A percentile compares a stretch with the other conserved stretches of the same genome.
Conservation (phyloP, 495 filamentous ascomycete genomes). For the Annulohypoxylon stygium region DNA sequence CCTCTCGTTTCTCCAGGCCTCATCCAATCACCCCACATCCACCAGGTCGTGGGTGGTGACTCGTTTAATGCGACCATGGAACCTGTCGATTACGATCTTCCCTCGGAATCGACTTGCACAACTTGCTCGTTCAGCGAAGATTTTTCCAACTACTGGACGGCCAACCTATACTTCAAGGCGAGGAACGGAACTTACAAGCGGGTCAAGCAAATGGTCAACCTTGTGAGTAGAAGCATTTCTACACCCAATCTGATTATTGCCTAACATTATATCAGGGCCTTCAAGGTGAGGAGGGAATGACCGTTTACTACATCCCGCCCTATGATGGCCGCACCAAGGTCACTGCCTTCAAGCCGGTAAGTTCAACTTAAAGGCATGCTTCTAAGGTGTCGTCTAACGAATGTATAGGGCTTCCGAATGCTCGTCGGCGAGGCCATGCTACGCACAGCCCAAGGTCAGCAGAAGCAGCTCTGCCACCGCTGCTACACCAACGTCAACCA, state of each 20-base stretch:
- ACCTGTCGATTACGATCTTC: constrained; percentile 42
- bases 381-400: constrained; percentile 24
- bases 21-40: constrained; percentile 51
- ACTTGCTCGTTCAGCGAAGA: constrained; percentile 56
- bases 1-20: constrained; percentile 53
- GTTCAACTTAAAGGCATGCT: constrained; percentile 17
- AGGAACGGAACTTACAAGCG: constrained; percentile 59
- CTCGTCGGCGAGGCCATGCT: constrained; percentile 53
- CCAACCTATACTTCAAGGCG: constrained; percentile 56
- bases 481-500: constrained; percentile 55
- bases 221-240: constrained; percentile 27
- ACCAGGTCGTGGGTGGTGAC: constrained; percentile 54
- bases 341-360: constrained; percentile 59
- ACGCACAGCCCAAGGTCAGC: constrained; percentile 42
- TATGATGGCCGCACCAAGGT: constrained; percentile 57
- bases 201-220: constrained; percentile 53
- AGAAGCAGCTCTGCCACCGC: constrained; percentile 47
- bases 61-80: constrained; percentile 54
- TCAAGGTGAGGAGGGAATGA: constrained; percentile 58
- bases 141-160: constrained; percentile 57
- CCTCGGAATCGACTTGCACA: constrained; percentile 51
- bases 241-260: constrained; percentile 27
- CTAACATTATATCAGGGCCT: constrained; percentile 48
- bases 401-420: constrained; percentile 57
- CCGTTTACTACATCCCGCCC: constrained; percentile 60